Conservation (phyloP, 495 filamentous ascomycete genomes). For the Polyplosphaeria fusca region DNA sequence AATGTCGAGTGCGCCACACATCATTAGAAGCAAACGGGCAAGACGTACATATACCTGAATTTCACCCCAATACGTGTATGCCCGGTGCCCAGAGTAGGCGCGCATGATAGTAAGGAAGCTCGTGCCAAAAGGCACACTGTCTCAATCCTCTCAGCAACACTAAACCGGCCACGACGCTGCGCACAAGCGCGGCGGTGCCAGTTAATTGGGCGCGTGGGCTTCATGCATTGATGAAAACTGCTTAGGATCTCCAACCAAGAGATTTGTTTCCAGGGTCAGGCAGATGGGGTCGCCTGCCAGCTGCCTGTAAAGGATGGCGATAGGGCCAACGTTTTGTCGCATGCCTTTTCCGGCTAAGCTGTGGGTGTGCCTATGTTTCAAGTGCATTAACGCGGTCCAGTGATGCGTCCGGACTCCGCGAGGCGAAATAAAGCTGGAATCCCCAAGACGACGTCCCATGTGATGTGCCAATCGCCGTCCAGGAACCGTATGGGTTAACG, state of each 20-base stretch:
- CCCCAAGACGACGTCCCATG: too few relatives aligned
- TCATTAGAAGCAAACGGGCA: neutral
- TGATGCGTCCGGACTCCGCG: neutral
- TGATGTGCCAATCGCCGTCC: neutral
- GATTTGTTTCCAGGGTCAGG: too few relatives aligned
- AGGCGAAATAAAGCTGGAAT: too few relatives aligned
- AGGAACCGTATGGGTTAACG: neutral
- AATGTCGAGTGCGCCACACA: too few relatives aligned
- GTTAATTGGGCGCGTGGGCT: too few relatives aligned
- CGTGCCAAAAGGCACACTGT: neutral
- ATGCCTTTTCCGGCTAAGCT: neutral
- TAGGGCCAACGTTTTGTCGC: neutral
- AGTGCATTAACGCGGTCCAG: neutral
- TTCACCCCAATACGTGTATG: neutral
- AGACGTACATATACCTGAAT: neutral
- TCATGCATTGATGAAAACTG: too few relatives aligned
- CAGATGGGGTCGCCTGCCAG: too few relatives aligned
- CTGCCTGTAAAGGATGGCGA: too few relatives aligned
- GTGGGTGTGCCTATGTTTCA: neutral
- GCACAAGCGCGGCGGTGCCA: too few relatives aligned
- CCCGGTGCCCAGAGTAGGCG: neutral
- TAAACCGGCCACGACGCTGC: too few relatives aligned
- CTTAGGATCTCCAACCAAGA: too few relatives aligned
- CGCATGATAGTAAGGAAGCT: constrained; percentile 1
- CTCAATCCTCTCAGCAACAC: too few relatives aligned